Evolutionary conservation across 306 rosid genomes (phyloP), one percentile per base, ranked within the genome.

Genomic region (Styphnolobium japonicum): DNA sequence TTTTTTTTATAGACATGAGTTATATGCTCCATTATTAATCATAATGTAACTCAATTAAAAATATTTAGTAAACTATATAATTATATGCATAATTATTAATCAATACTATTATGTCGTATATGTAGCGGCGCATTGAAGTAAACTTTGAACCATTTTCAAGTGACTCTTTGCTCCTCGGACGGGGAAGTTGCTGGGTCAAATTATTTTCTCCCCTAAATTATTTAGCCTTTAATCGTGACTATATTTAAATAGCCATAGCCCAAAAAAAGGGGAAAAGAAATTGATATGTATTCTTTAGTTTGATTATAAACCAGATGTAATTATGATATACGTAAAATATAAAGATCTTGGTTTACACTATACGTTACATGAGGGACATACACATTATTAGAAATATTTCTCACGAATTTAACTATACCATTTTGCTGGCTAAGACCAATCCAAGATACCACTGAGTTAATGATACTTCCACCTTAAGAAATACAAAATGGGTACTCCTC

Each of bases 101-200:
- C n/a, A 40, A 43, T 21, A 52, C 10, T 46, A 29, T 18, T 15
- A 12, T 42, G 27, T 25, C 67, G 36, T 56, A 67, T n/a, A 58
- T 70, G 45, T 81, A 81, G 83, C 84, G 79, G 78, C 78, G 73
- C 64, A 72, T 60, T 66, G 67, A 85, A 51, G 80, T 61, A 64
- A 76, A 61, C 72, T 78, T 22, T 2, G 23, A 52, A 56, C 45
- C 25, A 43, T 71, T 81, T 71, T 34, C 27, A 27, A 64, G 81
- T 18, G 67, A 58, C 75, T 76, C 79, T 72, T 73, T 75, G 89
- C 71, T 72, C 66, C 78, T 33, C 1, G 21, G 53, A 64, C 21
- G 12, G 67, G 74, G 19, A 73, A 52, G 80, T 48, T 74, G 69
- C 52, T 27, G 70, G 76, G 52, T 85, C 75, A 67, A 67, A 72